Evolutionary conservation across 495 filamentous ascomycete genomes (phyloP).

Genomic region (Aspergillus steynii): DNA sequence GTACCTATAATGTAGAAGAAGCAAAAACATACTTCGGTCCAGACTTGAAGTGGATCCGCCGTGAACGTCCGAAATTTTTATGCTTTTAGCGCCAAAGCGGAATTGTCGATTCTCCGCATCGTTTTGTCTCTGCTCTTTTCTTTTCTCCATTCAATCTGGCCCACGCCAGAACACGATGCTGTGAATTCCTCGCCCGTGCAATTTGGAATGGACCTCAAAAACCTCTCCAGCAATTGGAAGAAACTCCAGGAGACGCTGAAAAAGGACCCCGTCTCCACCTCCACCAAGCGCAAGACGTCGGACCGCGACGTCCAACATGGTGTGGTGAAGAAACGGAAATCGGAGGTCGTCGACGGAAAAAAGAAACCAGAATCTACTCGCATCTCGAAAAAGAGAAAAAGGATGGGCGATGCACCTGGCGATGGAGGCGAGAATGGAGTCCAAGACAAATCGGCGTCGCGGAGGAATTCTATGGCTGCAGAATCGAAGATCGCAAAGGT

Average conservation of each 20-base stretch:
- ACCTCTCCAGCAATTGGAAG: slow-evolving; percentile 68
- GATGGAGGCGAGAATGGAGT: slow-evolving; percentile 17
- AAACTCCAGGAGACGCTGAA: slow-evolving; percentile 68
- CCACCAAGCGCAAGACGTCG: slow-evolving; percentile 40
- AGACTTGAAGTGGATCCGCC: slow-evolving; percentile 1
- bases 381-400: slow-evolving; percentile 29
- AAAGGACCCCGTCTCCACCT: slow-evolving; percentile 38
- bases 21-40: background rate
- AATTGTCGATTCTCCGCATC: slow-evolving; percentile 18
- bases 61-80: slow-evolving; percentile 4
- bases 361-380: slow-evolving; percentile 16
- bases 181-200: slow-evolving; percentile 8
- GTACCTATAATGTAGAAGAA: no score
- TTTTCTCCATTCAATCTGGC: background rate
- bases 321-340: slow-evolving; percentile 41
- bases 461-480: slow-evolving; percentile 29
- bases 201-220: slow-evolving; percentile 45
- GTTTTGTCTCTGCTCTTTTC: slow-evolving; percentile 9
- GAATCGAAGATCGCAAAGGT: slow-evolving; percentile 31
- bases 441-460: slow-evolving; percentile 19
- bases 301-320: slow-evolving; percentile 36
- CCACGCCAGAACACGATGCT: slow-evolving; percentile 18
- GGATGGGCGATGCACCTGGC: slow-evolving; percentile 29
- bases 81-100: slow-evolving; percentile 10
- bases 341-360: slow-evolving; percentile 27